Percentiles rank a stretch among this genome's conserved stretches.
phyloP scores from a whole-genome alignment of 805 yeast species.

The Danielozyma ontarioensis region DNA sequence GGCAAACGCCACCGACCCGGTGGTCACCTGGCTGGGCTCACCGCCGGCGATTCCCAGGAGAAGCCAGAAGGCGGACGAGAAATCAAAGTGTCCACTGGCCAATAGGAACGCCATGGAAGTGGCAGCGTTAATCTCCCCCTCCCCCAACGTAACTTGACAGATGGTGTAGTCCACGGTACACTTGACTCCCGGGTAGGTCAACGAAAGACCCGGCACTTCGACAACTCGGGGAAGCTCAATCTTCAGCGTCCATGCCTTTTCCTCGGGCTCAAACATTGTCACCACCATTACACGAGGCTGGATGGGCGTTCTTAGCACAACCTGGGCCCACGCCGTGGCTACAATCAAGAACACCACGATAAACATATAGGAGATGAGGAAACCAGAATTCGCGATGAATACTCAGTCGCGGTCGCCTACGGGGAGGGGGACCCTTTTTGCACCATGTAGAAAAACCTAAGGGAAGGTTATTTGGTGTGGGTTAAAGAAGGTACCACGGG shows the following conservation, averaged over 20 bases:
- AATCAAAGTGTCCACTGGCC: neutral
- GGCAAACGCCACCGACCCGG: neutral
- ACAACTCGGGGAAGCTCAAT: neutral
- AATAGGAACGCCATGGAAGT: neutral
- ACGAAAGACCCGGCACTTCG: neutral
- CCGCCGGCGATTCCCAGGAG: neutral
- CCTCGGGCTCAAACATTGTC: neutral
- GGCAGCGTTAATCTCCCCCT: constrained; percentile 1
- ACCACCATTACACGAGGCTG: neutral
- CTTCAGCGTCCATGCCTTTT: neutral
- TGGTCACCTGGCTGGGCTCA: neutral
- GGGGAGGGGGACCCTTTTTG: no score
- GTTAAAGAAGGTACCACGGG: no score
- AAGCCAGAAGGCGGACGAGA: neutral
- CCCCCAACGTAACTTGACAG: neutral
- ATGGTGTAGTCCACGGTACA: neutral
- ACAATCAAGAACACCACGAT: no score
- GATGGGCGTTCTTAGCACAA: neutral
- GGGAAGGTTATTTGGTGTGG: no score
- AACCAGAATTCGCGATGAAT: no score
- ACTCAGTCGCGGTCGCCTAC: no score
- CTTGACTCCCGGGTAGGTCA: neutral
- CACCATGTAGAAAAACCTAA: no score
- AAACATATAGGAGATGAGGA: no score
- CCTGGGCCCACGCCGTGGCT: neutral